A percentile compares a stretch with the other conserved stretches of the same genome.
Conservation (phyloP, 345 rosid species). For the Cardamine resedifolia region DNA sequence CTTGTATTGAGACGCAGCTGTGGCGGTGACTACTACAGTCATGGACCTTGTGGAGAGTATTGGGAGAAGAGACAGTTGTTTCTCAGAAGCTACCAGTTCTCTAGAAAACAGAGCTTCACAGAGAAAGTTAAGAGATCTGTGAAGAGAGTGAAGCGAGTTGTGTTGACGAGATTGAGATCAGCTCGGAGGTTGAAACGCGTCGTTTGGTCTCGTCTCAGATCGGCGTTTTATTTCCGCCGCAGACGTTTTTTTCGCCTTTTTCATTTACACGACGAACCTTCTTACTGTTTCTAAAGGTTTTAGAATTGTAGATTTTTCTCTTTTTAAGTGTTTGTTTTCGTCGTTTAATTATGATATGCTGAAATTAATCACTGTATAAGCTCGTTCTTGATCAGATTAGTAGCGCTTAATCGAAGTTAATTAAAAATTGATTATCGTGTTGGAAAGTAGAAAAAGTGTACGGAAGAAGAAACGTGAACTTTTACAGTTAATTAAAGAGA, state of each 20-base stretch:
- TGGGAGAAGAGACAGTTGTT: constrained; percentile 83
- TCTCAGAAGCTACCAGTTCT: constrained; percentile 74
- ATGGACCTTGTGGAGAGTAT: constrained; percentile 28
- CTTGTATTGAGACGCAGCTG: constrained; percentile 5
- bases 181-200: constrained; percentile 46
- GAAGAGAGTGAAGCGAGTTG: constrained; percentile 44
- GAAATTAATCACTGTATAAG: not conserved
- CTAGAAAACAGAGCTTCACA: constrained; percentile 50
- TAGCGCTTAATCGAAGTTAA: not conserved
- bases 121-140: constrained; percentile 51
- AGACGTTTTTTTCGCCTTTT: constrained; percentile 54
- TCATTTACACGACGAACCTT: constrained; percentile 33
- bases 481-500: constrained; percentile 5
- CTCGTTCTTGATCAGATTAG: not conserved
- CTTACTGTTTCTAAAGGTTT: constrained; percentile 30
- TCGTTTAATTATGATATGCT: not conserved
- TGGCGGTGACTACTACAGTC: not conserved
- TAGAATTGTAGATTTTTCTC: not conserved
- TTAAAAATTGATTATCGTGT: not conserved
- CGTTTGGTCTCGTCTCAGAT: constrained; percentile 55
- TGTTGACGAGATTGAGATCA: constrained; percentile 49
- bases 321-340: not conserved
- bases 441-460: constrained; percentile 3
- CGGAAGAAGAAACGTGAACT: constrained; percentile 28
- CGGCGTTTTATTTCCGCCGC: constrained; percentile 43